These are phyloP conservation scores for Diaporthe sp. DNA, from an alignment of 2,329 filamentous ascomycete genomes.

Conservation along the genomic window DNA sequence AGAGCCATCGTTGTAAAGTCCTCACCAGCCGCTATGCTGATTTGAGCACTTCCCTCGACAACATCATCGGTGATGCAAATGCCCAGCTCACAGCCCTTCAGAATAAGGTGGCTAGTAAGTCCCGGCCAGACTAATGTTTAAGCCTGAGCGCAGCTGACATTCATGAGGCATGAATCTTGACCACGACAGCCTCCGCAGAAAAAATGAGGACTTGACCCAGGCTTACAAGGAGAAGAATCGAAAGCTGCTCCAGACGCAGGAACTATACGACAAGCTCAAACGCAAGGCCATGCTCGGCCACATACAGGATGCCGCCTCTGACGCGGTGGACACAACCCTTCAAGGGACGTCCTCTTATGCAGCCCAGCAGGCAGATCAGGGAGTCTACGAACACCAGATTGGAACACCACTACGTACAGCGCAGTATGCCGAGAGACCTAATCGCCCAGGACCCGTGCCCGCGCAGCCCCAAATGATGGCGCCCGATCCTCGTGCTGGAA, in stretches of 20 bases:
- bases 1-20: conserved; percentile 79
- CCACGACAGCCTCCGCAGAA: conserved; percentile 74
- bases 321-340: conserved; percentile 60
- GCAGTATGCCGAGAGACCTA: conserved; percentile 15
- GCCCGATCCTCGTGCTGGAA: conserved; percentile 3
- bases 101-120: conserved; percentile 72
- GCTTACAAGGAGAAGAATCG: conserved; percentile 79
- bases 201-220: conserved; percentile 78
- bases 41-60: conserved; percentile 77
- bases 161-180: conserved; percentile 68
- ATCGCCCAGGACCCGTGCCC: neutral
- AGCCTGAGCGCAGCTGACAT: neutral
- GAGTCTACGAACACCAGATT: conserved; percentile 36
- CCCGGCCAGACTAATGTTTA: neutral
- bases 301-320: conserved; percentile 67
- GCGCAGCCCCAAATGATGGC: conserved; percentile 23
- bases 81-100: conserved; percentile 77
- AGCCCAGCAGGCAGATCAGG: conserved; percentile 9
- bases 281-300: conserved; percentile 67
- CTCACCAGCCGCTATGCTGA: conserved; percentile 79
- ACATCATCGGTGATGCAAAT: conserved; percentile 81
- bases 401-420: conserved; percentile 16
- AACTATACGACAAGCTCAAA: conserved; percentile 73
- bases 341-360: conserved; percentile 47
- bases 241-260: conserved; percentile 77